Conservation (phyloP, 1,284 basidiomycete species). For the Cryptococcus sp. region DNA sequence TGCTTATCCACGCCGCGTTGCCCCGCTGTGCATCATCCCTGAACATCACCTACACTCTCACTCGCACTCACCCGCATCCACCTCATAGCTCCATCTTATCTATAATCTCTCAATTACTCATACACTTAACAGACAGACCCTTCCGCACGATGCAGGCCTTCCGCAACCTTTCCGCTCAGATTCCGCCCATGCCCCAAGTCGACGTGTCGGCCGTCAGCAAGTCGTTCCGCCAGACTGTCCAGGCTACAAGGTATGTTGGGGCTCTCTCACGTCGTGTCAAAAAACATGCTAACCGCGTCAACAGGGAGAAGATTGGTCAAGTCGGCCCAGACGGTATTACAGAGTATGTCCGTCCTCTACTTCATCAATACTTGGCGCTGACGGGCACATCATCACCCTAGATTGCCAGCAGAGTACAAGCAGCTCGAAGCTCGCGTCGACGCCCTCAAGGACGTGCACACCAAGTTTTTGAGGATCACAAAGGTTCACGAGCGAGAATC, state of each 20-base stretch:
- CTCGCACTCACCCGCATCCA: background rate
- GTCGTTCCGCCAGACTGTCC: conserved; percentile 80
- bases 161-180: conserved; percentile 47
- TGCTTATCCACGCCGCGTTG: too few relatives aligned
- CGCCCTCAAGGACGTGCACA: conserved; percentile 78
- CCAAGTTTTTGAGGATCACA: conserved; percentile 77
- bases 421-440: conserved; percentile 94
- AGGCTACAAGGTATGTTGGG: conserved; percentile 67
- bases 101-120: background rate
- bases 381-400: conserved; percentile 12
- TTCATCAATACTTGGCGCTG: background rate
- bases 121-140: conserved; percentile 1
- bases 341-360: conserved; percentile 62
- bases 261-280: background rate
- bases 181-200: conserved; percentile 44
- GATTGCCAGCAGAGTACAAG: conserved; percentile 75
- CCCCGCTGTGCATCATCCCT: too few relatives aligned
- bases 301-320: conserved; percentile 79
- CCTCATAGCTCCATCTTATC: background rate
- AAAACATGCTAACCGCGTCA: background rate
- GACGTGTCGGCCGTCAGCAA: conserved; percentile 62
- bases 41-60: too few relatives aligned
- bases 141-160: conserved; percentile 45
- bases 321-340: conserved; percentile 91
- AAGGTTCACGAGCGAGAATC: conserved; percentile 79